Evolutionary conservation across 2,329 filamentous ascomycete species (phyloP).

Genomic region (Leptographium lundbergii): DNA sequence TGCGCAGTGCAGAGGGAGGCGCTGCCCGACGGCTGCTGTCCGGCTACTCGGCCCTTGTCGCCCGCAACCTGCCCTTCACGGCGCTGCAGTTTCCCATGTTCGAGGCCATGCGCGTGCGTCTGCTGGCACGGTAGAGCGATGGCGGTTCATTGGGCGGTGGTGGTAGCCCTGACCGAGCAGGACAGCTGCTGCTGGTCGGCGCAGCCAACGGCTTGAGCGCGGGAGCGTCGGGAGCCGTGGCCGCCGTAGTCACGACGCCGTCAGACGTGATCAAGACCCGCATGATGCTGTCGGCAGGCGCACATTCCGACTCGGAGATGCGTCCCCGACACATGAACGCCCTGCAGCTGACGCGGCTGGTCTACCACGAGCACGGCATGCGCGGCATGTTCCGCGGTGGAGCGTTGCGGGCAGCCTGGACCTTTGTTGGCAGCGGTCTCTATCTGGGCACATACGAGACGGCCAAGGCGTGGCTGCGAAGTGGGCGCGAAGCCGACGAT

Average conservation of each 20-base stretch:
- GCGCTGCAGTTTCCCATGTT: conserved; percentile 83
- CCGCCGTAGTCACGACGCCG: conserved; percentile 74
- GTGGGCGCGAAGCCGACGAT: conserved; percentile 31
- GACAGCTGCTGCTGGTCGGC: conserved; percentile 49
- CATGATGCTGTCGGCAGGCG: conserved; percentile 55
- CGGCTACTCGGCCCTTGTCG: conserved; percentile 71
- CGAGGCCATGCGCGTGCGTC: conserved; percentile 49
- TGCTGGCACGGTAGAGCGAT: conserved; percentile 27
- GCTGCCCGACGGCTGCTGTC: conserved; percentile 45
- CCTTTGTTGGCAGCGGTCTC: conserved; percentile 66
- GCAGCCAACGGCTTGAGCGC: conserved; percentile 62
- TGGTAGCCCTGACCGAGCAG: conserved; percentile 4
- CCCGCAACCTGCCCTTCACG: conserved; percentile 76
- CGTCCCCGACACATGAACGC: conserved; percentile 25
- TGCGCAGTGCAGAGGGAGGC: conserved; percentile 33
- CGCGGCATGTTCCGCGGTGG: conserved; percentile 69
- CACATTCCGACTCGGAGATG: conserved; percentile 15
- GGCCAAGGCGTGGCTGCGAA: conserved; percentile 51
- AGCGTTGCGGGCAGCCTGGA: conserved; percentile 63
- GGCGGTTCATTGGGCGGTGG: conserved; percentile 21
- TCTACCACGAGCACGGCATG: conserved; percentile 55
- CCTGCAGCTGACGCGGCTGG: conserved; percentile 48
- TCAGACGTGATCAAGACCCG: conserved; percentile 83
- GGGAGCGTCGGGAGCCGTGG: conserved; percentile 58
- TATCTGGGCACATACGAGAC: conserved; percentile 83